Base-by-base conservation (phyloP, 2,329 filamentous ascomycete genomes). In the Arthrobotrys pseudoclavata region DNA sequence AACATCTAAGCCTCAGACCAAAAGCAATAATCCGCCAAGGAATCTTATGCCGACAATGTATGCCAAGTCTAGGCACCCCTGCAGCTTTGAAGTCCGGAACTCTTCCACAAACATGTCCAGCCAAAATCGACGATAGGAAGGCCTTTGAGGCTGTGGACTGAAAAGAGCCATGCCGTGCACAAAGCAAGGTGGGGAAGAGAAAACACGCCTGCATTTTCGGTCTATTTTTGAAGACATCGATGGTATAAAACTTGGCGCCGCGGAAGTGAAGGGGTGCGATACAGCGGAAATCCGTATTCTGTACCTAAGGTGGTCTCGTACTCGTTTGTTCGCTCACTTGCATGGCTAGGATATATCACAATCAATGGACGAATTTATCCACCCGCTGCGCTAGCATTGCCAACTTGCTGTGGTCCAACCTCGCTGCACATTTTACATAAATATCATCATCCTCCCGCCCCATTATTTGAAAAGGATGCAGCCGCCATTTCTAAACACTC, bases 371-470 rank as follows among this genome's bases (percentile, higher is more conserved):
- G 37, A 47, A 48, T 70, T 70, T 70, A 70, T 70, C 67, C 67
- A n/a, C 67, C 55, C 37, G 15, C 15, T 45, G 42, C 42, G 26
- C 26, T 29, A n/a, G 40, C 15, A 37, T 40, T 50, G 63, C 29
- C 34, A 55, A 31, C 18, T 31, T 24, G 47, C 48, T 18, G 34
- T 60, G 60, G 29, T 50, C 26, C 26, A 61, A 34, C 55, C 34
- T 40, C 47, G 47, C 22, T 67, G 47, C n/a, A 57, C 34, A 37
- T 76, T 76, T n/a, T n/a, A n/a, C n/a, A n/a, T 69, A 64, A 76
- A 64, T 67, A 53, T 53, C 26, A 62, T 45, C n/a, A 61, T 50
- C 55, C 66, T 60, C 18, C 57, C 55, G 34, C 55, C 57, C 26
- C 40, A n/a, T 29, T 34, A 47, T 53, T 68, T 45, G 42, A 29